phyloP scores from a whole-genome alignment of 208 protist species.

The Herpetomonas muscarum region DNA sequence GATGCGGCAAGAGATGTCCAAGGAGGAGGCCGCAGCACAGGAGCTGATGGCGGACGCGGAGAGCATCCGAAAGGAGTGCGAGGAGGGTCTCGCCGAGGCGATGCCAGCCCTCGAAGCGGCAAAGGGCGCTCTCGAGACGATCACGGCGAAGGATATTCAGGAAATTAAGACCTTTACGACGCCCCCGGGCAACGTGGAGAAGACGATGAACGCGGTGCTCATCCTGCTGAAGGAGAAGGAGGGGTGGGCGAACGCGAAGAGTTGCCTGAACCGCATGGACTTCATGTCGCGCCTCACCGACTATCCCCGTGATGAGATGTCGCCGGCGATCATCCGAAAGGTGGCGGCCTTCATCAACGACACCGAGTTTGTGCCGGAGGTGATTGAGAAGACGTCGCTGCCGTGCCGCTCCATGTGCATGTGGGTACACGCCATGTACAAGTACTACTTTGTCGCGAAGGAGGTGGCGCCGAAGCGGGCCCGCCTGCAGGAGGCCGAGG shows the following conservation, averaged over 20 bases:
- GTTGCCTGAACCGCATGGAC: conserved; percentile 82
- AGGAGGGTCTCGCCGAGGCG: conserved; percentile 93
- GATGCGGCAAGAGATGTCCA: conserved; percentile 61
- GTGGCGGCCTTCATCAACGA: conserved; percentile 91
- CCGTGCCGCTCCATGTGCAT: conserved; percentile 94
- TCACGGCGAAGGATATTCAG: conserved; percentile 91
- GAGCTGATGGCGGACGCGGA: conserved; percentile 83
- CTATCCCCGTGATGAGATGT: conserved; percentile 89
- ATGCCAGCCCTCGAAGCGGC: conserved; percentile 91
- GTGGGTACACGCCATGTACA: conserved; percentile 94
- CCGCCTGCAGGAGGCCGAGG: conserved; percentile 68
- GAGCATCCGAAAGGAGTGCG: conserved; percentile 81
- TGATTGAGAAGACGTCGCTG: conserved; percentile 90
- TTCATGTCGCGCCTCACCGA: conserved; percentile 86
- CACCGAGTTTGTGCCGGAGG: conserved; percentile 88
- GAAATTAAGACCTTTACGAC: conserved; percentile 92
- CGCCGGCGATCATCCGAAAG: conserved; percentile 71
- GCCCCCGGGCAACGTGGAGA: conserved; percentile 87
- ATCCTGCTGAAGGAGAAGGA: conserved; percentile 91
- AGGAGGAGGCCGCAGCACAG: conserved; percentile 82
- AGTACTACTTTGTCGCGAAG: conserved; percentile 91
- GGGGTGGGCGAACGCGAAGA: conserved; percentile 89
- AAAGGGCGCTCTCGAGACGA: conserved; percentile 84
- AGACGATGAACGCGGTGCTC: conserved; percentile 92
- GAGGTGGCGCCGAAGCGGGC: conserved; percentile 87